Evolutionary conservation across 768 basidiomycete species (phyloP), one percentile per base, ranked within the genome.

Genomic region (Trametes maxima): DNA sequence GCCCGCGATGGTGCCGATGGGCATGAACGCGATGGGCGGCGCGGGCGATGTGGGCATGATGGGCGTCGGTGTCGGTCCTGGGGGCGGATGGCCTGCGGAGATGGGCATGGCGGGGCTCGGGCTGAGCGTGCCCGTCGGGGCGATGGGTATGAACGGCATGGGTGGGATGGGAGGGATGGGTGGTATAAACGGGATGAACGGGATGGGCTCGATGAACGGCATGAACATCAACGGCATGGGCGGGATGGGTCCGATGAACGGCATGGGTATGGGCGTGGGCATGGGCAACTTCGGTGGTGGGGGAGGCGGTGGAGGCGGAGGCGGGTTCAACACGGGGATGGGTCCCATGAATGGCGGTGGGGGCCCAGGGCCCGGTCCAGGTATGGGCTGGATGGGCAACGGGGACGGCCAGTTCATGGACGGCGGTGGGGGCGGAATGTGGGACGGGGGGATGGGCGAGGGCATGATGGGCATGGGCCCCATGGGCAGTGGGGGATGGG

Each of bases 401-500:
- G 73, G 70, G 1, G 67, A 70, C 19, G 66, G 70, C 1, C 75
- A 74, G 49, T 70, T 65, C 52, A 67, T 69, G 64, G 69, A 70
- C 19, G 64, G 54, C 13, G 46, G 64, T 2, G 69, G 73, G 5
- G 40, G 40, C 0, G 72, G 68, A 19, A 75, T 80, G 59, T 75
- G 75, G 74, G 76, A 75, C 17, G 74, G 72, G 10, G 75, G 74
- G 0, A 74, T 77, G 72, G 71, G 72, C n/a, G 66, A 77, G 5
- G 79, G 77, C 10, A 83, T 83, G 77, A 74, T 74, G 68, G 77
- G 79, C 69, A 79, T 71, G 68, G 63, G 54, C 39, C 58, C 59
- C 1, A 69, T 70, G 67, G 50, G 42, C 42, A 65, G 68, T 37
- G 75, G 75, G 67, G 73, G 70, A 68, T 68, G 67, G 56, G 48